These are phyloP conservation scores for Pleurotus salmoneostramineus DNA, from an alignment of 768 basidiomycete species.

Conservation along the genomic window DNA sequence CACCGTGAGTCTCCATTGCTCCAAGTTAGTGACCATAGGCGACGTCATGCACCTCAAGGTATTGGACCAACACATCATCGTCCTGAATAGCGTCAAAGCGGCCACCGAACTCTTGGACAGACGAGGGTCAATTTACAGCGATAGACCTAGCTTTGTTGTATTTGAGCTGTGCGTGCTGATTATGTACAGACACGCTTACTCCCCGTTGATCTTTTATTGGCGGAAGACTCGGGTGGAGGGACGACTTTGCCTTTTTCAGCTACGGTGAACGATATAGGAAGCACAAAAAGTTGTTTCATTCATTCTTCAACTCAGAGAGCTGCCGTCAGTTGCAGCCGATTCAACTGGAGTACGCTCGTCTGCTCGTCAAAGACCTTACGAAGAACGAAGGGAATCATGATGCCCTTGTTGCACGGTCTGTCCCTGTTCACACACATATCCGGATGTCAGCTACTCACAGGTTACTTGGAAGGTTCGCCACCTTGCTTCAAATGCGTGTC, in stretches of 20 bases:
- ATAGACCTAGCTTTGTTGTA: no score
- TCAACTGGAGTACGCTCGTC: not conserved
- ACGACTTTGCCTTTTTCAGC: not conserved
- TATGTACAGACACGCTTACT: no score
- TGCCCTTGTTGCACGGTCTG: not conserved
- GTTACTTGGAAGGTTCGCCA: conserved; percentile 5
- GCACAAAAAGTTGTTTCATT: not conserved
- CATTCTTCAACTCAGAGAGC: not conserved
- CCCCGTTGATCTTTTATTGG: no score
- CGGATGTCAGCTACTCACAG: no score
- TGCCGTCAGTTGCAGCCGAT: not conserved
- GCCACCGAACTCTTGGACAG: no score
- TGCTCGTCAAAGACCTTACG: not conserved
- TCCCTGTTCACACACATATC: not conserved
- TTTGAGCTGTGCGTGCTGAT: no score
- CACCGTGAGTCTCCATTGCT: no score
- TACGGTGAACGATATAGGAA: not conserved
- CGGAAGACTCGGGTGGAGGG: not conserved
- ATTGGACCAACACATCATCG: no score
- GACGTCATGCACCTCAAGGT: no score
- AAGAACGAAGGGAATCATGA: not conserved
- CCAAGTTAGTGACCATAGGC: no score
- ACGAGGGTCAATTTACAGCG: no score
- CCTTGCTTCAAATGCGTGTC: conserved; percentile 11
- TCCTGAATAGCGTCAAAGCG: no score